Percentiles rank a stretch among this genome's conserved stretches.
These are phyloP conservation scores for Meira miltonrushii DNA, from an alignment of 1,284 basidiomycete genomes.

Conservation along the genomic window DNA sequence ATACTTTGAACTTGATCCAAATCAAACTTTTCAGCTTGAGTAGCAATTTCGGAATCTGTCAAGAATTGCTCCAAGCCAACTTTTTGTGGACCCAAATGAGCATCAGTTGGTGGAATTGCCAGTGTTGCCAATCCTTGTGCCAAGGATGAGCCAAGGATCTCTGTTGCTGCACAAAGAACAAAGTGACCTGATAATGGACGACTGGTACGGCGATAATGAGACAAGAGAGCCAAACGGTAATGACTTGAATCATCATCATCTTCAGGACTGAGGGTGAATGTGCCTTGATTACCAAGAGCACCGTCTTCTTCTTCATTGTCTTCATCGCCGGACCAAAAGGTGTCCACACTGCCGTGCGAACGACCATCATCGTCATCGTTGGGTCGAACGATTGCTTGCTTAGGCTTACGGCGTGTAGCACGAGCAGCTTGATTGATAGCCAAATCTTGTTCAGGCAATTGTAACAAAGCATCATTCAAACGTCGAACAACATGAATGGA, in stretches of 20 bases:
- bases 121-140: slow-evolving; percentile 67
- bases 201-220: slow-evolving; percentile 69
- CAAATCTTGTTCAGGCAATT: slow-evolving; percentile 49
- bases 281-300: slow-evolving; percentile 20
- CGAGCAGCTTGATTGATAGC: slow-evolving; percentile 53
- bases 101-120: slow-evolving; percentile 25
- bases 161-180: slow-evolving; percentile 75
- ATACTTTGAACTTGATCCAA: slow-evolving; percentile 16
- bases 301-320: slow-evolving; percentile 16
- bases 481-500: slow-evolving; percentile 60
- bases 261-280: slow-evolving; percentile 23
- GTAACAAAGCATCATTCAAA: slow-evolving; percentile 56
- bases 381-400: slow-evolving; percentile 29
- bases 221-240: slow-evolving; percentile 60
- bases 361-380: slow-evolving; percentile 15
- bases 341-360: slow-evolving; percentile 49
- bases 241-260: slow-evolving; percentile 26
- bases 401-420: slow-evolving; percentile 31
- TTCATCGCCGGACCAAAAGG: slow-evolving; percentile 54
- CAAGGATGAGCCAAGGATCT: slow-evolving; percentile 74
- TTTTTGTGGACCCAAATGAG: slow-evolving; percentile 29
- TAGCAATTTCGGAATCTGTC: slow-evolving; percentile 26
- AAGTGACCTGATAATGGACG: slow-evolving; percentile 81
- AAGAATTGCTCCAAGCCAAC: slow-evolving; percentile 25
- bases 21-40: slow-evolving; percentile 35